phyloP scores from a whole-genome alignment of 352 stramenopile genomes.

The Saprolegnia parasitica region DNA sequence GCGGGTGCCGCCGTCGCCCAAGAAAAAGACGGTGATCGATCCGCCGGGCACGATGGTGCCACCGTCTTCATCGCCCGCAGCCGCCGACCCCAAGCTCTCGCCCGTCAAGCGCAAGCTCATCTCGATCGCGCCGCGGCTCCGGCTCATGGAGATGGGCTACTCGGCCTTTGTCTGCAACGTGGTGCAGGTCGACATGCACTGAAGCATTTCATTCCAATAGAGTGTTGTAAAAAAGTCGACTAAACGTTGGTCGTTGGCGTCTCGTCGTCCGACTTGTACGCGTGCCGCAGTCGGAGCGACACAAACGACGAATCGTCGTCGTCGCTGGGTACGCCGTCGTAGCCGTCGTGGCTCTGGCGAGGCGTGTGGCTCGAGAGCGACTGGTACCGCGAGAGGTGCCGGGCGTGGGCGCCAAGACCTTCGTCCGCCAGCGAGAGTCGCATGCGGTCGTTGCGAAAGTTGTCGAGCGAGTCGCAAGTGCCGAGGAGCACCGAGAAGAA shows the following conservation, averaged over 20 bases:
- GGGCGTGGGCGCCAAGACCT: constrained; percentile 21
- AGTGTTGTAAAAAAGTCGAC: not conserved
- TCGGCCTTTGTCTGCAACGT: constrained; percentile 22
- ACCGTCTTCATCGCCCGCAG: not conserved
- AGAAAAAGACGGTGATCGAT: constrained; percentile 13
- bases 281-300: too few relatives aligned
- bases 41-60: constrained; percentile 18
- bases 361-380: constrained; percentile 23
- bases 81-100: not conserved
- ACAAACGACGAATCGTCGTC: not conserved
- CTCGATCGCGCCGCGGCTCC: not conserved
- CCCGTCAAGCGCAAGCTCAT: constrained; percentile 27
- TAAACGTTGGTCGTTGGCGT: not conserved
- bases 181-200: not conserved
- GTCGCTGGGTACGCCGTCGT: not conserved
- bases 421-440: constrained; percentile 24
- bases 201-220: not conserved
- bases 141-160: constrained; percentile 29
- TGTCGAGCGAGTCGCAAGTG: constrained; percentile 74
- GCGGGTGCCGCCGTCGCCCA: not conserved
- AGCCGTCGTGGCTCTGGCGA: not conserved
- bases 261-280: not conserved
- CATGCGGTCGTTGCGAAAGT: constrained; percentile 45
- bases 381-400: constrained; percentile 22
- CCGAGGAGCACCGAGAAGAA: constrained; percentile 84